phyloP scores from a whole-genome alignment of 179 eudicot species.

The Pouteria campechiana region DNA sequence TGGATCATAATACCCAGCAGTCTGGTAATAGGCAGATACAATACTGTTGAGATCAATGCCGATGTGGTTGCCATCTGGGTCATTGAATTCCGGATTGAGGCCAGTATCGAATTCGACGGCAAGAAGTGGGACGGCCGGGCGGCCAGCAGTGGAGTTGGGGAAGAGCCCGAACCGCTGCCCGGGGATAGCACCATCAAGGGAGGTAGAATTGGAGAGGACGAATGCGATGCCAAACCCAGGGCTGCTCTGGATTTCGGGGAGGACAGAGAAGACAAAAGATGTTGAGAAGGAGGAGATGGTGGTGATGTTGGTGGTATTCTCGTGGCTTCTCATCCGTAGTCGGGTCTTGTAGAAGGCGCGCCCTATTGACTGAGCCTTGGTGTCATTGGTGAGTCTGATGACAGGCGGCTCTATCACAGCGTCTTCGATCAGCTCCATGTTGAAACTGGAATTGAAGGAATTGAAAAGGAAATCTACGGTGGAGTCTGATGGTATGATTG shows the following conservation, averaged over 20 bases:
- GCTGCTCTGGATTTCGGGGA: slow-evolving; percentile 26
- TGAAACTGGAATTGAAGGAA: slow-evolving; percentile 20
- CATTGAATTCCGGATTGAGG: slow-evolving; percentile 29
- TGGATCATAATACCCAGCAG: slow-evolving; percentile 27
- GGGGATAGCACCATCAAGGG: slow-evolving; percentile 17
- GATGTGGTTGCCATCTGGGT: slow-evolving; percentile 30
- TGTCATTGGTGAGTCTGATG: slow-evolving; percentile 28
- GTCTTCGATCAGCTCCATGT: slow-evolving; percentile 18
- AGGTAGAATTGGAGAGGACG: slow-evolving; percentile 23
- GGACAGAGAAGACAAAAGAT: slow-evolving; percentile 34
- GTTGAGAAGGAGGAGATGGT: slow-evolving; percentile 27
- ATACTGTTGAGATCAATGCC: slow-evolving; percentile 32
- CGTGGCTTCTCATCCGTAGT: slow-evolving; percentile 12
- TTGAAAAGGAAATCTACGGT: slow-evolving; percentile 37
- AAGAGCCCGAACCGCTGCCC: slow-evolving; percentile 40
- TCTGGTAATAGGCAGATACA: slow-evolving; percentile 7
- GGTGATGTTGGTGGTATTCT: slow-evolving; percentile 9
- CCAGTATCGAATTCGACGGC: slow-evolving; percentile 46
- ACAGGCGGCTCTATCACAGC: slow-evolving; percentile 25
- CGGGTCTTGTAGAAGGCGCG: slow-evolving; percentile 10
- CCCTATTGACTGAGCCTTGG: slow-evolving; percentile 12
- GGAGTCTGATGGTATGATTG: slow-evolving; percentile 1
- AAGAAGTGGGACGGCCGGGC: slow-evolving; percentile 21
- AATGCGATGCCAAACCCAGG: slow-evolving; percentile 48
- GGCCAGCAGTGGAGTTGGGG: slow-evolving; percentile 1